Evolutionary conservation across 176 grass and related monocot species (phyloP).

Genomic region (Avena sativa): DNA sequence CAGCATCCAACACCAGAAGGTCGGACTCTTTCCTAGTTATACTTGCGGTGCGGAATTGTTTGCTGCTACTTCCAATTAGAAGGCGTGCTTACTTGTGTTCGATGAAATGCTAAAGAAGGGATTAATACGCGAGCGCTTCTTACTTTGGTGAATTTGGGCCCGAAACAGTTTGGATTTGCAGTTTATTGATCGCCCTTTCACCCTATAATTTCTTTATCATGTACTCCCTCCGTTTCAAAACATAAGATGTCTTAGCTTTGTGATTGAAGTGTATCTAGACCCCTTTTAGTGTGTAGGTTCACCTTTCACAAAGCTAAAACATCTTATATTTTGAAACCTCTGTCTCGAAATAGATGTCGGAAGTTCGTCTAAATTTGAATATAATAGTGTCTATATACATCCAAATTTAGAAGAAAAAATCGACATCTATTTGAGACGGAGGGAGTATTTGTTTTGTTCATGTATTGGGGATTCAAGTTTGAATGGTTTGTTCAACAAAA

Average conservation of each 20-base stretch:
- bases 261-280: too few species aligned
- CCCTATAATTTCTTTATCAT: neutral
- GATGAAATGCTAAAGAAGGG: constrained; percentile 5
- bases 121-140: neutral
- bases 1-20: constrained; percentile 77
- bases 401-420: too few species aligned
- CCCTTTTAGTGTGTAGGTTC: too few species aligned
- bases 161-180: neutral
- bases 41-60: too few species aligned
- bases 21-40: neutral
- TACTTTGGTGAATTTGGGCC: neutral
- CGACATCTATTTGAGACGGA: too few species aligned
- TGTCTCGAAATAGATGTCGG: too few species aligned
- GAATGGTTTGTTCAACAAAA: neutral
- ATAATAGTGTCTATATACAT: too few species aligned
- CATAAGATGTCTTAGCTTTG: too few species aligned
- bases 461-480: neutral
- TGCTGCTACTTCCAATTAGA: neutral
- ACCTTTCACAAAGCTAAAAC: too few species aligned
- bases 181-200: neutral
- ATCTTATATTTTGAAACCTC: too few species aligned
- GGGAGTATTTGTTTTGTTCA: neutral
- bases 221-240: too few species aligned
- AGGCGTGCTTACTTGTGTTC: neutral
- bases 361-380: too few species aligned